Evolutionary conservation across 1,139 yeast species (phyloP).

Genomic region (Yamadazyma dushanensis): DNA sequence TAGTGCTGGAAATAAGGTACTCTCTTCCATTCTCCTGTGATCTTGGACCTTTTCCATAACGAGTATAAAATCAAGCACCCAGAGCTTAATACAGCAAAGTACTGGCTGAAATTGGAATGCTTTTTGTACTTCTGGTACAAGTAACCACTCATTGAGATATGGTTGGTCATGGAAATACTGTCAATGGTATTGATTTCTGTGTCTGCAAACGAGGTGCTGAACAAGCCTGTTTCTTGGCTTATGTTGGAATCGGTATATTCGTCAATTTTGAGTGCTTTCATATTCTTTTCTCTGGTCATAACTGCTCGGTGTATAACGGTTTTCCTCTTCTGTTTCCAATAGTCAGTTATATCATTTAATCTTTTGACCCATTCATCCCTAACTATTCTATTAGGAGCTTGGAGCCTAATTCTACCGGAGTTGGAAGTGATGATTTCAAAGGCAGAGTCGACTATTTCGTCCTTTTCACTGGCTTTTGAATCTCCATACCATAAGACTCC

Average conservation of each 20-base stretch:
- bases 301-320: conserved; percentile 43
- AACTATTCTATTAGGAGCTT: conserved; percentile 51
- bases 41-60: conserved; percentile 45
- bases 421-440: conserved; percentile 55
- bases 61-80: conserved; percentile 60
- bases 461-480: conserved; percentile 24
- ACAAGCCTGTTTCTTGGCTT: conserved; percentile 44
- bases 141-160: conserved; percentile 62
- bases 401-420: conserved; percentile 51
- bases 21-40: conserved; percentile 48
- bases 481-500: conserved; percentile 46
- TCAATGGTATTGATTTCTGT: conserved; percentile 55
- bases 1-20: conserved; percentile 46
- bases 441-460: conserved; percentile 38
- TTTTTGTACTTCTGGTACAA: conserved; percentile 68
- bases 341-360: conserved; percentile 43
- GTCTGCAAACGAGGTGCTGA: conserved; percentile 53
- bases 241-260: conserved; percentile 62
- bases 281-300: conserved; percentile 46
- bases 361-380: conserved; percentile 69
- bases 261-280: conserved; percentile 46
- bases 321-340: conserved; percentile 57
- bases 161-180: conserved; percentile 56
- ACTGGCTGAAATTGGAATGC: conserved; percentile 63
- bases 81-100: conserved; percentile 66